Evolutionary conservation across 1,139 yeast species (phyloP).

Genomic region (Suhomyces taliae): DNA sequence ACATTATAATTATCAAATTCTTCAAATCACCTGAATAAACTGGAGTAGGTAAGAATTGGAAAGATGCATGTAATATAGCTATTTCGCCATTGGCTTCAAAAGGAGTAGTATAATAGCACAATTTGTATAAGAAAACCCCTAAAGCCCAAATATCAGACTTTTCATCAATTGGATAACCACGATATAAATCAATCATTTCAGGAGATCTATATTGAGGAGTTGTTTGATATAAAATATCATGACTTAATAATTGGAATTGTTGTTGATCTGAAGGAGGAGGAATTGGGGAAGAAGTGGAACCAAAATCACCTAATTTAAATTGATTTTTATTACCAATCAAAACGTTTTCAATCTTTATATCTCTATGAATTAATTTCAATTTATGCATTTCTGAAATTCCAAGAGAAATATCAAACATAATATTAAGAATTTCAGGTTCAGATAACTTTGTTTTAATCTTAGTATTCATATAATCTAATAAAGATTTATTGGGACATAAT

Average conservation of each 20-base stretch:
- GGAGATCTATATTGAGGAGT: constrained; percentile 85
- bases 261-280: constrained; percentile 66
- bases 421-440: constrained; percentile 62
- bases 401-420: constrained; percentile 64
- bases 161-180: constrained; percentile 69
- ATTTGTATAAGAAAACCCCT: constrained; percentile 73
- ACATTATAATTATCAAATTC: constrained; percentile 73
- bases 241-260: constrained; percentile 58
- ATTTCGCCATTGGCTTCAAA: constrained; percentile 74
- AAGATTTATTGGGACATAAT: constrained; percentile 68
- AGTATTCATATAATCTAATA: constrained; percentile 73
- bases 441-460: constrained; percentile 62
- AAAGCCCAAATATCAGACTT: constrained; percentile 84
- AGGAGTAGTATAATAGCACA: constrained; percentile 80
- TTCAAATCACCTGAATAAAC: constrained; percentile 61
- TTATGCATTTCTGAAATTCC: constrained; percentile 77
- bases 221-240: constrained; percentile 71
- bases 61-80: constrained; percentile 69
- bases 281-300: constrained; percentile 63
- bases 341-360: constrained; percentile 78
- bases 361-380: constrained; percentile 64
- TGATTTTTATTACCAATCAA: constrained; percentile 54
- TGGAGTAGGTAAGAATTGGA: constrained; percentile 58
- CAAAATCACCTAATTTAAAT: constrained; percentile 76
- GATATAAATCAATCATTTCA: constrained; percentile 74